phyloP scores from a whole-genome alignment of 192 early-diverging fungal species.

The Ambispora gerdemannii region DNA sequence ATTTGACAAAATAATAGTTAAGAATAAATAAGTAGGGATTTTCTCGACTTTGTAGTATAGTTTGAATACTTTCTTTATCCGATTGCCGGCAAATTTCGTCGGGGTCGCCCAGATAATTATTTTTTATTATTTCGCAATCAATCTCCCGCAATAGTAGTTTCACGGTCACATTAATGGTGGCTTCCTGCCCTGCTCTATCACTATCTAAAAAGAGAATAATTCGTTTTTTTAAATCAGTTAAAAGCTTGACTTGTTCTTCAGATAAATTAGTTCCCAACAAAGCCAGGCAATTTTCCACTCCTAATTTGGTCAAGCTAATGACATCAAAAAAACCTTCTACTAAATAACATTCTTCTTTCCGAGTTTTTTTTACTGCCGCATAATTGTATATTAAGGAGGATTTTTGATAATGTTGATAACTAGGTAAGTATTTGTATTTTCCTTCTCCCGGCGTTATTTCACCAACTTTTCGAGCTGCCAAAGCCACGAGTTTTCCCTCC shows the following conservation, averaged over 20 bases:
- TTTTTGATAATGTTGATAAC: constrained; percentile 10
- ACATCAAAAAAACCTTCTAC: constrained; percentile 20
- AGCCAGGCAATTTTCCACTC: constrained; percentile 16
- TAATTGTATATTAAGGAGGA: constrained; percentile 8
- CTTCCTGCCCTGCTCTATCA: constrained; percentile 2
- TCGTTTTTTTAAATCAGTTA: constrained; percentile 10
- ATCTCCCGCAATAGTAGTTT: constrained; percentile 7
- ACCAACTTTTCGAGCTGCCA: neutral
- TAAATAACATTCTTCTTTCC: constrained; percentile 12
- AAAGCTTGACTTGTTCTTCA: constrained; percentile 10
- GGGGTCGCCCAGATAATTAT: constrained; percentile 11
- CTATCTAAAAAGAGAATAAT: constrained; percentile 20
- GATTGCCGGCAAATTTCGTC: constrained; percentile 11
- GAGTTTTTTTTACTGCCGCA: constrained; percentile 5
- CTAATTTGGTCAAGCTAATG: constrained; percentile 16
- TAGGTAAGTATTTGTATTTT: constrained; percentile 16
- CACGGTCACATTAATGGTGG: constrained; percentile 2
- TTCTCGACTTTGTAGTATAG: constrained; percentile 9
- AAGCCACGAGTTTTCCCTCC: constrained; percentile 8
- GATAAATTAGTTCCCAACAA: constrained; percentile 14
- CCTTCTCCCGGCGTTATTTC: neutral
- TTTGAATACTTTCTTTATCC: neutral
- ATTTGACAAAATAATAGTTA: constrained; percentile 12
- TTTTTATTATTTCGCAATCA: constrained; percentile 14
- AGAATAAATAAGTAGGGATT: constrained; percentile 18